Percentiles rank a stretch among this genome's conserved stretches.
phyloP scores from a whole-genome alignment of 2,329 filamentous ascomycete species.

The Fusarium mundagurra region DNA sequence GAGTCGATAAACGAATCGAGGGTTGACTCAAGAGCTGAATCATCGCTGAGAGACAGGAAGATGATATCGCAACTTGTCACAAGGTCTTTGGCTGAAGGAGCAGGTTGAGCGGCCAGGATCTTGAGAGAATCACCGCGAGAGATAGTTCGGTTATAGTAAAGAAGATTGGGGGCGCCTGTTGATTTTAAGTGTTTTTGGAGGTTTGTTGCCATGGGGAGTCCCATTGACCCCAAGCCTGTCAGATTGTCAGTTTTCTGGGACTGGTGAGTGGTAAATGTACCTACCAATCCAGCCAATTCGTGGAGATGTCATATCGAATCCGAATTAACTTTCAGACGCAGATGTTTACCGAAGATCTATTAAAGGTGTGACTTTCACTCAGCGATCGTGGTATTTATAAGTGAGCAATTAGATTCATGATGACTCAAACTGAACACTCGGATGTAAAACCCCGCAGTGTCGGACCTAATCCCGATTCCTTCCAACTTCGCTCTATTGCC shows the following conservation, averaged over 20 bases:
- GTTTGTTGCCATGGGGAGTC: conserved; percentile 59
- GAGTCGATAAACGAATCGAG: conserved; percentile 45
- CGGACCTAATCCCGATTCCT: neutral
- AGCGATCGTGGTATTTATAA: fast-evolving
- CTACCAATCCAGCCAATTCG: conserved; percentile 32
- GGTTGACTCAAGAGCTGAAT: conserved; percentile 50
- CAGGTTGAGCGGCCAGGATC: conserved; percentile 42
- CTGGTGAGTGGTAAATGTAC: neutral
- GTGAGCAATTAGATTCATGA: neutral
- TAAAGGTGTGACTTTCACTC: fast-evolving
- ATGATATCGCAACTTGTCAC: conserved; percentile 47
- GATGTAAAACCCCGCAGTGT: neutral
- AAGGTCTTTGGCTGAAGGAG: conserved; percentile 39
- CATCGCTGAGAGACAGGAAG: conserved; percentile 56
- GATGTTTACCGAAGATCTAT: fast-evolving
- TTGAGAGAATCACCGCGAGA: conserved; percentile 52
- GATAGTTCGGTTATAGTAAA: conserved; percentile 59
- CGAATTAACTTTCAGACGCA: neutral
- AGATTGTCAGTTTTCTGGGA: neutral
- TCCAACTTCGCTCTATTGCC: neutral
- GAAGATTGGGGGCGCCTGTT: conserved; percentile 41
- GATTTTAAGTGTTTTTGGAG: conserved; percentile 54
- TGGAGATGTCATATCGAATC: neutral
- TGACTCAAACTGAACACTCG: neutral
- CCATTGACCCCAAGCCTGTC: conserved; percentile 63